These are phyloP conservation scores for Monosporascus sp. DNA, from an alignment of 2,329 filamentous ascomycete species.

Conservation along the genomic window DNA sequence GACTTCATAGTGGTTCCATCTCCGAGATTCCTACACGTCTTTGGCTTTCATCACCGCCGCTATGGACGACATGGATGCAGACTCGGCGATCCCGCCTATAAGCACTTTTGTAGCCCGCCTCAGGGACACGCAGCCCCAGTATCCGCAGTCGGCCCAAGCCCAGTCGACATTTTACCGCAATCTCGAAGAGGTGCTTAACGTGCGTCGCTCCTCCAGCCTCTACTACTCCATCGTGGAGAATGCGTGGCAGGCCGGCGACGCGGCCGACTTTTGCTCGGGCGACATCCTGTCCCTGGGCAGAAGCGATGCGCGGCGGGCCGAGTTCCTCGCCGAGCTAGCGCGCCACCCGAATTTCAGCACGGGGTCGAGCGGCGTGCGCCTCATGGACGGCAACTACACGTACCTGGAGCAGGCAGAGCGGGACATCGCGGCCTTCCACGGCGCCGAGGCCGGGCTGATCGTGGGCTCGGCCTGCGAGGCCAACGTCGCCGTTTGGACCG, in stretches of 20 bases:
- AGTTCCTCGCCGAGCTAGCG: slow-evolving; percentile 38
- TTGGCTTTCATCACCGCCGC: too few relatives aligned
- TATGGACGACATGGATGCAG: too few relatives aligned
- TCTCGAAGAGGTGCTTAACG: slow-evolving; percentile 26
- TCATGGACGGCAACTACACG: slow-evolving; percentile 59
- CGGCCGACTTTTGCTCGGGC: slow-evolving; percentile 56
- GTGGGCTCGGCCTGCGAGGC: slow-evolving; percentile 55
- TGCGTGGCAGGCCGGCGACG: background rate
- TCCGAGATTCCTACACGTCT: too few relatives aligned
- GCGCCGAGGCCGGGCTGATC: slow-evolving; percentile 50
- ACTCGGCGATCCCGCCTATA: too few relatives aligned
- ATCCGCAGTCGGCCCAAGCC: too few relatives aligned
- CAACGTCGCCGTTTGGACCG: slow-evolving; percentile 45
- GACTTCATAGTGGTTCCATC: too few relatives aligned
- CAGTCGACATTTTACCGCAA: slow-evolving; percentile 18
- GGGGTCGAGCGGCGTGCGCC: slow-evolving; percentile 53
- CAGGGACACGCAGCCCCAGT: too few relatives aligned
- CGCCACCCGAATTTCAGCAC: slow-evolving; percentile 32
- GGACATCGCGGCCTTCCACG: slow-evolving; percentile 59
- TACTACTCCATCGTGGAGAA: background rate
- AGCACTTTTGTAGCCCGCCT: too few relatives aligned
- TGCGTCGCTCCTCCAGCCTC: slow-evolving; percentile 7
- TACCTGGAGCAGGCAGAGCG: slow-evolving; percentile 48
- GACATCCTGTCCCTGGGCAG: slow-evolving; percentile 57
- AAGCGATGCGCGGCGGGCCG: slow-evolving; percentile 36